phyloP scores from a whole-genome alignment of 257 asterid genomes.

The Jaltomata sinuosa region DNA sequence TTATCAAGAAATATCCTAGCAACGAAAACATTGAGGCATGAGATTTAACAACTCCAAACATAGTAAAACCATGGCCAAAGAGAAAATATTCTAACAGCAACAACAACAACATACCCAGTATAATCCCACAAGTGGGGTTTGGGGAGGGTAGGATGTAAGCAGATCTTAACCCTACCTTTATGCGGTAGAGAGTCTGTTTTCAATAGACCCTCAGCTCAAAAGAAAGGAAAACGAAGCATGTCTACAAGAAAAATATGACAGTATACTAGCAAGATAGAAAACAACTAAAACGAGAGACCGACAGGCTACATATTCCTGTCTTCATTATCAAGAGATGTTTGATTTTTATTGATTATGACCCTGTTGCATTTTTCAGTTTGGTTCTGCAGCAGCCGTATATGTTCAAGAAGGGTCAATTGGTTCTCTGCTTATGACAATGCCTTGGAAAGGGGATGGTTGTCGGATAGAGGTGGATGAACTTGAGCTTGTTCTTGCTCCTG shows the following conservation, averaged over 20 bases:
- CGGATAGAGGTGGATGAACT: conserved; percentile 79
- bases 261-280: too few species aligned
- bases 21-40: not conserved
- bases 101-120: too few species aligned
- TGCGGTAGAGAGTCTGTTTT: too few species aligned
- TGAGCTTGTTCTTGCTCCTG: conserved; percentile 78
- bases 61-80: too few species aligned
- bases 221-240: too few species aligned
- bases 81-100: too few species aligned
- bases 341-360: not conserved
- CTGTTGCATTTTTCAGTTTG: conserved; percentile 48
- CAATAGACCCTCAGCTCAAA: too few species aligned
- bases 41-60: not conserved
- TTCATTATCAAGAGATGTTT: not conserved
- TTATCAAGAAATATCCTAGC: not conserved
- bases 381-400: conserved; percentile 35
- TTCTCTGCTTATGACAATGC: conserved; percentile 68
- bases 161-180: too few species aligned
- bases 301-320: not conserved
- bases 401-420: conserved; percentile 96
- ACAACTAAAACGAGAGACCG: too few species aligned
- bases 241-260: too few species aligned
- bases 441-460: conserved; percentile 92
- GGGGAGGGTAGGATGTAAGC: too few species aligned
- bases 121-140: too few species aligned